Percentiles rank a stretch among this genome's conserved stretches.
These are phyloP conservation scores for Globisporangium irregulare DNA, from an alignment of 352 stramenopile species.

Conservation along the genomic window DNA sequence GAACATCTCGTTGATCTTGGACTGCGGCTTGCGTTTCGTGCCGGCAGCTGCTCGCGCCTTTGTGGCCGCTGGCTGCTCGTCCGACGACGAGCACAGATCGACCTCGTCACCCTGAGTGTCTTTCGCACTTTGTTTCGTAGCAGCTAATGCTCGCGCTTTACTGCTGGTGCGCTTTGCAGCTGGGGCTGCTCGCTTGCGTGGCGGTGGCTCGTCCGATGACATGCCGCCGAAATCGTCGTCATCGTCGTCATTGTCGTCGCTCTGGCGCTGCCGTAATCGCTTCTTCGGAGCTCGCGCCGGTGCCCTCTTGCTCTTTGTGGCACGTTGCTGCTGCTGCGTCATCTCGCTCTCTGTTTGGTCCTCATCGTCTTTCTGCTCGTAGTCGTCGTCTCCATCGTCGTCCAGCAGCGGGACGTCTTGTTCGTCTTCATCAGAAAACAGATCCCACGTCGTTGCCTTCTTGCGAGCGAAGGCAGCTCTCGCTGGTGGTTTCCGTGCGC, in stretches of 20 bases:
- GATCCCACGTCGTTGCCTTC: slow-evolving; percentile 21
- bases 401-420: slow-evolving; percentile 24
- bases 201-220: slow-evolving; percentile 12
- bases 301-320: slow-evolving; percentile 15
- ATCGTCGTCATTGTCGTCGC: slow-evolving; percentile 28
- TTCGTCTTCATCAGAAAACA: slow-evolving; percentile 47
- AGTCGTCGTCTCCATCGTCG: slow-evolving; percentile 67
- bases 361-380: slow-evolving; percentile 40
- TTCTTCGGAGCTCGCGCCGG: slow-evolving; percentile 27
- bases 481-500: slow-evolving; percentile 9
- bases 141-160: slow-evolving; percentile 3
- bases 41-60: slow-evolving; percentile 11
- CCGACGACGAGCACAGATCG: slow-evolving; percentile 49
- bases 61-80: slow-evolving; percentile 17
- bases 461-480: slow-evolving; percentile 17
- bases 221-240: slow-evolving; percentile 28
- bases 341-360: slow-evolving; percentile 28
- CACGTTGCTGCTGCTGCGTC: slow-evolving; percentile 7
- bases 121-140: slow-evolving; percentile 2
- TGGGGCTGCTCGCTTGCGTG: slow-evolving; percentile 13
- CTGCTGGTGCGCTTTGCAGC: slow-evolving; percentile 16
- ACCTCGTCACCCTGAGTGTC: slow-evolving; percentile 23
- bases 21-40: slow-evolving; percentile 36
- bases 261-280: slow-evolving; percentile 34
- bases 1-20: slow-evolving; percentile 64